A percentile compares a stretch with the other conserved stretches of the same genome.
phyloP scores from a whole-genome alignment of 106 monocot genomes.

The Allium fistulosum region DNA sequence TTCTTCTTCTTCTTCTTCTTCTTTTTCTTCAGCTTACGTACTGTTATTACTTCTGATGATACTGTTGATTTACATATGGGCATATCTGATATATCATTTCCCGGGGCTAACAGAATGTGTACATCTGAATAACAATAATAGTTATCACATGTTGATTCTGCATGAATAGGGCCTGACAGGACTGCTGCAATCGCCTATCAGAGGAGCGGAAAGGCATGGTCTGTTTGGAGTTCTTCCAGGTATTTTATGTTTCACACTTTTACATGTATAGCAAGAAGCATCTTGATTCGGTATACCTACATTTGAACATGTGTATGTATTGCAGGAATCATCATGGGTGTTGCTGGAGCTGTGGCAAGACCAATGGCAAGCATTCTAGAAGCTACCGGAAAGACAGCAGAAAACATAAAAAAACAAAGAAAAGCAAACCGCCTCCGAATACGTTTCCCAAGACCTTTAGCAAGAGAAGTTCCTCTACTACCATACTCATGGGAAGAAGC shows the following conservation, averaged over 20 bases:
- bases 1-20: no score
- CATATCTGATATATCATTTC: no score
- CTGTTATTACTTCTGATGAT: no score
- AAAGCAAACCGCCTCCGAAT: constrained; percentile 40
- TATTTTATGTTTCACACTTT: background rate
- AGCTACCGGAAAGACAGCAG: constrained; percentile 88
- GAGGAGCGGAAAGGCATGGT: constrained; percentile 94
- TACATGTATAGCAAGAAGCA: no score
- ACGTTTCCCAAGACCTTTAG: constrained; percentile 69
- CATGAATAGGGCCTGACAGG: constrained; percentile 75
- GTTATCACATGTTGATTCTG: no score
- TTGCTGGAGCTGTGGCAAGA: constrained; percentile 73
- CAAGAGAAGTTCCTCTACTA: constrained; percentile 60
- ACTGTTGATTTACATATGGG: no score
- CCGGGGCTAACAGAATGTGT: no score
- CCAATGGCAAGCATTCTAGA: constrained; percentile 92
- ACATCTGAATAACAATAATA: no score
- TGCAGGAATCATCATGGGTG: constrained; percentile 85
- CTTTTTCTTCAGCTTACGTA: no score
- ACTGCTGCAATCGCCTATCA: constrained; percentile 90
- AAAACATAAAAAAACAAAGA: constrained; percentile 82
- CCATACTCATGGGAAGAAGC: constrained; percentile 99
- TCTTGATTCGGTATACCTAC: no score
- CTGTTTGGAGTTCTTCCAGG: constrained; percentile 93
- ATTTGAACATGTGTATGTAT: no score